A percentile compares a stretch with the other conserved stretches of the same genome.
These are phyloP conservation scores for Phyllosticta capitalensis DNA, from an alignment of 2,329 filamentous ascomycete genomes.

Conservation along the genomic window DNA sequence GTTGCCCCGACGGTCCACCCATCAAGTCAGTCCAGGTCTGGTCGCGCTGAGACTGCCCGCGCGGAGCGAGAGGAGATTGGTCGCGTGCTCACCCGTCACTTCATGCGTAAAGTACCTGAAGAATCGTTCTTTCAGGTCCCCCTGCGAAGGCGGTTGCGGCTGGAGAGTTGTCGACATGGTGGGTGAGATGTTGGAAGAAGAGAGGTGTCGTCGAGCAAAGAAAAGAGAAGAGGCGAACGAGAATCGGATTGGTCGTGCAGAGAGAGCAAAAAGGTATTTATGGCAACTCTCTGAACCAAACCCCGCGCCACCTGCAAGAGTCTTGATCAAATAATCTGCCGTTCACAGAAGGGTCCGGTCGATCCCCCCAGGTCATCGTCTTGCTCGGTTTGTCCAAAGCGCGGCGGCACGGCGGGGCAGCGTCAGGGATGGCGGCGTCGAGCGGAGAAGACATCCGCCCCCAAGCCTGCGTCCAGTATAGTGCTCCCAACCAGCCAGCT, in stretches of 20 bases:
- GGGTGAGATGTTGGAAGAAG: neutral
- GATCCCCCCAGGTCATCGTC: neutral
- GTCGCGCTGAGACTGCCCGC: neutral
- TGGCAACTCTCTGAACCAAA: neutral
- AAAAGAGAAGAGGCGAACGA: neutral
- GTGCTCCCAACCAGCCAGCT: neutral
- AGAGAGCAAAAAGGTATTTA: neutral
- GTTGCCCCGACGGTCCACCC: neutral
- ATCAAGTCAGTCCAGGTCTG: constrained; percentile 6
- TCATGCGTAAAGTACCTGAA: constrained; percentile 75
- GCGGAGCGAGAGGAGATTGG: neutral
- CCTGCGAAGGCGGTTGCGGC: constrained; percentile 9
- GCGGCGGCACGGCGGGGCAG: neutral
- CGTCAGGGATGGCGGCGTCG: constrained; percentile 7
- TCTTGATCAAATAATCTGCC: neutral
- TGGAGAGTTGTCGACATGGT: constrained; percentile 3
- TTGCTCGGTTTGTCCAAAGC: constrained; percentile 1
- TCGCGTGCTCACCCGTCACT: constrained; percentile 48
- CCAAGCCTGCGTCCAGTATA: neutral
- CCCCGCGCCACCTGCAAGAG: neutral
- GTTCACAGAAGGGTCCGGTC: neutral
- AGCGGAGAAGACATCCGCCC: neutral
- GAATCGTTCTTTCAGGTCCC: constrained; percentile 62
- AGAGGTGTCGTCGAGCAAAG: neutral
- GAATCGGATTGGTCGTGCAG: neutral